Evolutionary conservation across 139 green algal species (phyloP), one percentile per base, ranked within the genome.

Genomic region (Astrephomene gubernaculifera): DNA sequence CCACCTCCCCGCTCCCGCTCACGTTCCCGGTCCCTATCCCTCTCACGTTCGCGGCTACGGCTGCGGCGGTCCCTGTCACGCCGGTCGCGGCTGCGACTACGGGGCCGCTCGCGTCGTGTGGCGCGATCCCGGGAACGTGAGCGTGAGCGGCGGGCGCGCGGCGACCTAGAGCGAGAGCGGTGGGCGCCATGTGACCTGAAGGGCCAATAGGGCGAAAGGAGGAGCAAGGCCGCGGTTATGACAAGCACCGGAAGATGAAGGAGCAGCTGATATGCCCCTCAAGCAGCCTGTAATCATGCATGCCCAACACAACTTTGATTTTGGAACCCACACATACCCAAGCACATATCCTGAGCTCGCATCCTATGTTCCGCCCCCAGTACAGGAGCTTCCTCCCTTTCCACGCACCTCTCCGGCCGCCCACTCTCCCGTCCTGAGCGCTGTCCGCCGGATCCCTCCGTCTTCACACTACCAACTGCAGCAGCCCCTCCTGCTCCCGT

Each of bases 11-110:
- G 65, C 14, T 75, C 67, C 38, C 65, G 71, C 0, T 65, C 71
- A 0, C 45, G 29, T 6, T 80, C 71, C 12, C 70, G n/a, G n/a
- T 39, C 63, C n/a, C 63, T n/a, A 12, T 70, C 71, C n/a, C 63
- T n/a, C 6, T 70, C 63, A n/a, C 63, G 2, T 6, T 9, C 24
- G 10, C 63, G 71, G 71, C 53, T 68, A 3, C 27, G 53, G 1
- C 72, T 68, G 49, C 72, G 9, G 12, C 71, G 45, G 0, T 69
- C 52, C 73, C 69, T 80, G 5, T 80, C 72, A 14, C 72, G 72
- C n/a, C 45, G 72, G 2, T 80, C 72, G 31, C 72, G 49, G 70
- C 70, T 78, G n/a, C 70, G 70, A n/a, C 70, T 78, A 9, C 70
- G 70, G 41, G 27, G 27, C 29, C 70, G 70, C 25, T 78, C 70